Conservation (phyloP, 1,284 basidiomycete species). For the Fomitopsis betulina region DNA sequence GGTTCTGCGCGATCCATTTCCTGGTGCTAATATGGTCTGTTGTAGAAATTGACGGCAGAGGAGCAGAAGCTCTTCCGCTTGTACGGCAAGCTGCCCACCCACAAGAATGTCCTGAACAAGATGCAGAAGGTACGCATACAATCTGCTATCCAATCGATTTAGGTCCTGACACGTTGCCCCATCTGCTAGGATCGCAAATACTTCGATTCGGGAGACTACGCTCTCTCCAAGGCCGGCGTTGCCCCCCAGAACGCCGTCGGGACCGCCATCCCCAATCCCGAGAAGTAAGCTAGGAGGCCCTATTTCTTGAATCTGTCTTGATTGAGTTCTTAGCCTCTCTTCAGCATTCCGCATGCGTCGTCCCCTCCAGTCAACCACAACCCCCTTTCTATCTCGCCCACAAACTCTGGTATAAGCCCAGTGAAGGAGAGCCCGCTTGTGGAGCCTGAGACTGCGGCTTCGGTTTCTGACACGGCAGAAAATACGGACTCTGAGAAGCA, state of each 20-base stretch:
- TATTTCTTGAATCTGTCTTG: slow-evolving; percentile 4
- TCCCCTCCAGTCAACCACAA: slow-evolving; percentile 53
- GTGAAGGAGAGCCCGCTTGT: slow-evolving; percentile 63
- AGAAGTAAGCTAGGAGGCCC: slow-evolving; percentile 61
- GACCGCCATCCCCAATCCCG: slow-evolving; percentile 92
- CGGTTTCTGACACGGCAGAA: neutral
- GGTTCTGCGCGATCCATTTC: neutral
- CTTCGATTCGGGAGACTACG: slow-evolving; percentile 98
- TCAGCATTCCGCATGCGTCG: slow-evolving; percentile 73
- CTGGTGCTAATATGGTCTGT: slow-evolving; percentile 5
- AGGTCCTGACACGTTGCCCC: neutral
- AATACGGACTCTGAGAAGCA: neutral
- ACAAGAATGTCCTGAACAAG: slow-evolving; percentile 90
- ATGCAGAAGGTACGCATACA: slow-evolving; percentile 79
- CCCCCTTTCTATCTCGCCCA: slow-evolving; percentile 65
- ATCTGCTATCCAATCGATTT: slow-evolving; percentile 1
- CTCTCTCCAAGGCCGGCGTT: slow-evolving; percentile 91
- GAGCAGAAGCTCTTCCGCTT: slow-evolving; percentile 93
- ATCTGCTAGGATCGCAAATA: slow-evolving; percentile 87
- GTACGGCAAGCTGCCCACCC: slow-evolving; percentile 91
- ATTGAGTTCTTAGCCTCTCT: slow-evolving; percentile 10
- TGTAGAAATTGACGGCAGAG: slow-evolving; percentile 81
- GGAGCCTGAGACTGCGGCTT: slow-evolving; percentile 14
- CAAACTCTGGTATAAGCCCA: slow-evolving; percentile 51
- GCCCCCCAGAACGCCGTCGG: slow-evolving; percentile 85